phyloP scores from a whole-genome alignment of 805 yeast genomes.

The Nakazawaea wyomingensis region DNA sequence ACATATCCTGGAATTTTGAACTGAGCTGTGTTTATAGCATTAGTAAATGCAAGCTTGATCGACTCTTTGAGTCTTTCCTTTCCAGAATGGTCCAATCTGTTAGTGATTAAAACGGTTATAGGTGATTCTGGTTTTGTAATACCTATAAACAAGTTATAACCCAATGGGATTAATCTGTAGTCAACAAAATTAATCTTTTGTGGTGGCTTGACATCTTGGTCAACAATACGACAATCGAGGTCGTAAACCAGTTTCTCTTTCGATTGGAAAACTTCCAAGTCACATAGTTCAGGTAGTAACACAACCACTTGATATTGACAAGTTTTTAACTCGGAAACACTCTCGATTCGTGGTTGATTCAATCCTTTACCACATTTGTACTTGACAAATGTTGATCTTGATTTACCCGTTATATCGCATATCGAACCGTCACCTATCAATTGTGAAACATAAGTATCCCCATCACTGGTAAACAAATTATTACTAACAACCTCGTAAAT shows the following conservation, averaged over 20 bases:
- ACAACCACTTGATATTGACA: constrained; percentile 25
- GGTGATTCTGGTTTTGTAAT: background rate
- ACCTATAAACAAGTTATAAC: background rate
- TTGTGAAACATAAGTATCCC: constrained; percentile 24
- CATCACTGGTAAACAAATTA: constrained; percentile 12
- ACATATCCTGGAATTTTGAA: constrained; percentile 4
- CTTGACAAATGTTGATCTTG: constrained; percentile 21
- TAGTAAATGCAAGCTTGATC: background rate
- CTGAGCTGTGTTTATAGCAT: background rate
- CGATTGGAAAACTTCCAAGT: constrained; percentile 18
- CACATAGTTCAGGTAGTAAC: constrained; percentile 21
- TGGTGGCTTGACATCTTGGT: background rate
- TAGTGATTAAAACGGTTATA: background rate
- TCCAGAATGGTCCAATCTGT: background rate
- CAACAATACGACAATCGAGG: constrained; percentile 18
- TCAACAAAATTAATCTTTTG: background rate
- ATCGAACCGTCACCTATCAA: constrained; percentile 23
- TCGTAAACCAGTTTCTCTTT: constrained; percentile 12
- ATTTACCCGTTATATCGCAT: constrained; percentile 29
- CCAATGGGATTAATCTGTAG: constrained; percentile 1
- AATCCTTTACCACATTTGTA: constrained; percentile 22
- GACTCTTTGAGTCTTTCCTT: background rate
- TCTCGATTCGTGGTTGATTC: constrained; percentile 16
- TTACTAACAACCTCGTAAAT: constrained; percentile 21
- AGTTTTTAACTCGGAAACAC: constrained; percentile 25